Evolutionary conservation across 441 rosid genomes (phyloP).

Genomic region (Syzygium malaccense): DNA sequence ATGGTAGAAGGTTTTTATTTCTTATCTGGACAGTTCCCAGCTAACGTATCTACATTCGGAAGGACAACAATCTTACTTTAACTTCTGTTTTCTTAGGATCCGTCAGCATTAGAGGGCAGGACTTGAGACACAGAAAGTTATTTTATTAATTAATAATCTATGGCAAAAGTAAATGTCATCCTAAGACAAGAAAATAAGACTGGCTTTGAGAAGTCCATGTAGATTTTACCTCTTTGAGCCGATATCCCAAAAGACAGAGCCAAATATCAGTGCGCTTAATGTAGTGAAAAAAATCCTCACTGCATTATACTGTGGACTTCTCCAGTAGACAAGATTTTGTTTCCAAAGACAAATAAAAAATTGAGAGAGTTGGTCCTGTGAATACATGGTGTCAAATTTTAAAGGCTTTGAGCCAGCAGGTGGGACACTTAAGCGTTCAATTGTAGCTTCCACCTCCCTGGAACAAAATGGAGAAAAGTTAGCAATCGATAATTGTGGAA

Average conservation of each 20-base stretch:
- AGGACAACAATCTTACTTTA: neutral
- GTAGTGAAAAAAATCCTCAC: slow-evolving; percentile 61
- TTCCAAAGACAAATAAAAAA: slow-evolving; percentile 66
- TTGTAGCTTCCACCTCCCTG: slow-evolving; percentile 70
- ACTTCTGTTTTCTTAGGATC: neutral
- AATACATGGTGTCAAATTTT: slow-evolving; percentile 44
- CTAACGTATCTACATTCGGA: neutral
- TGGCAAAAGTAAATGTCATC: neutral
- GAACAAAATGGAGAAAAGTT: slow-evolving; percentile 1
- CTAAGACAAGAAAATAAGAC: neutral
- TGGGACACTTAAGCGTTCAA: slow-evolving; percentile 47
- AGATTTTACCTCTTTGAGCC: slow-evolving; percentile 53
- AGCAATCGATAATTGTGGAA: neutral
- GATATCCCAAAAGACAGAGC: slow-evolving; percentile 76
- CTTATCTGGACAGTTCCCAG: neutral
- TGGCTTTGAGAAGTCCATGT: neutral
- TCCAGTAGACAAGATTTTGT: slow-evolving; percentile 91
- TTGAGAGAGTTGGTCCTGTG: slow-evolving; percentile 51
- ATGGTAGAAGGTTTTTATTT: neutral
- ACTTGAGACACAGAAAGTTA: neutral
- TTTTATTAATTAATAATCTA: neutral
- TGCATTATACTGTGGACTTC: slow-evolving; percentile 82
- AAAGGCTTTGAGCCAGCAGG: slow-evolving; percentile 59
- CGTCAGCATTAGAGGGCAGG: neutral
- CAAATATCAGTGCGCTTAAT: slow-evolving; percentile 60